Evolutionary conservation across 2,329 filamentous ascomycete species (phyloP), one percentile per base, ranked within the genome.

Genomic region (Xylaria multiplex): DNA sequence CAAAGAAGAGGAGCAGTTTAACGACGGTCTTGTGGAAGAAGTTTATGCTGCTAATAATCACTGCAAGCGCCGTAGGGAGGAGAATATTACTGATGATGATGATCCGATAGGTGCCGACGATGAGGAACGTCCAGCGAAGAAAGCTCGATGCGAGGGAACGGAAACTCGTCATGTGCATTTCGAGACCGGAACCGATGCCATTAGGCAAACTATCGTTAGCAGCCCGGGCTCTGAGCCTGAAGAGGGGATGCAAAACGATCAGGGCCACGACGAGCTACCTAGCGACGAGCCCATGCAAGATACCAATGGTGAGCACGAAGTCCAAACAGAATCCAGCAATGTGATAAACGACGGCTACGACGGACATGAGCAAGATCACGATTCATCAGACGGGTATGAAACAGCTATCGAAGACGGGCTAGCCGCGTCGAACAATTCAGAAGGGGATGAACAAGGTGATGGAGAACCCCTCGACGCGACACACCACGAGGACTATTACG

Each of bases 11-110:
- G 19, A 2, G 9, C 35, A 61, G n/a, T 46, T 58, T n/a, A n/a
- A 58, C 6, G 22, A 48, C 32, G 7, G n/a, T 22, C 24, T 14
- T 13, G 19, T 22, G 6, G 32, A 49, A 42, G 27, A 16, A 3
- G 5, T 9, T 9, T 16, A 50, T 1, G 24, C 42, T 9, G 16
- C 14, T n/a, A n/a, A n/a, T 14, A 4, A 52, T 14, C 4, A 7
- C 22, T 37, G 8, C 27, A 64, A 63, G 50, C 59, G 50, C 14
- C n/a, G 19, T 7, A 58, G 55, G 40, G 59, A 55, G n/a, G 35
- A 45, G 8, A 1, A 24, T 6, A 1, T 11, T 24, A n/a, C n/a
- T 2, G 32, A 37, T 45, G 9, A n/a, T 7, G 8, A n/a, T n/a
- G n/a, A n/a, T n/a, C n/a, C 19, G 6, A 11, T 14, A 9, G 9